A percentile compares a stretch with the other conserved stretches of the same genome.
These are phyloP conservation scores for Ormosia semicastrata DNA, from an alignment of 306 rosid species.

Conservation along the genomic window DNA sequence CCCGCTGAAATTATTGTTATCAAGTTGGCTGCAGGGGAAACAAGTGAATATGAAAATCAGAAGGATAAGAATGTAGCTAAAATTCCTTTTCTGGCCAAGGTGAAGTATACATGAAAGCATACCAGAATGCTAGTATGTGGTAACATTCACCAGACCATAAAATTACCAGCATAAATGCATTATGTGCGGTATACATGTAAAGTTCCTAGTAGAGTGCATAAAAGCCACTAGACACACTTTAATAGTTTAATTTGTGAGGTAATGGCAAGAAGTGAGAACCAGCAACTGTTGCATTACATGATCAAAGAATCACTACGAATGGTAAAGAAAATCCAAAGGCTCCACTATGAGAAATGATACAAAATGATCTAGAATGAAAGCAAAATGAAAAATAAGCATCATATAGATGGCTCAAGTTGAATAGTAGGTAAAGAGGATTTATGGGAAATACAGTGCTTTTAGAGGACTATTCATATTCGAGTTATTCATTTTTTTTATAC, in stretches of 20 bases:
- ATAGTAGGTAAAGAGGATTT: no score
- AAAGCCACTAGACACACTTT: background rate
- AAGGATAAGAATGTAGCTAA: background rate
- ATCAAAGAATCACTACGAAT: background rate
- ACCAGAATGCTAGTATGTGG: background rate
- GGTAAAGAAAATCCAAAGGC: background rate
- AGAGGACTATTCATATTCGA: no score
- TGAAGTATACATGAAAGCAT: slow-evolving; percentile 4
- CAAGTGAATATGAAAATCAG: background rate
- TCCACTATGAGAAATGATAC: background rate
- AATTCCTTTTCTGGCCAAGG: background rate
- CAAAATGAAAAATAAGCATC: background rate
- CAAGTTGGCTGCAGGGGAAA: slow-evolving; percentile 50
- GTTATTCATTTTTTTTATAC: no score
- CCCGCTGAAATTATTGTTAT: slow-evolving; percentile 49
- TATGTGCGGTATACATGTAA: background rate
- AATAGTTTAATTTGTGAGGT: background rate
- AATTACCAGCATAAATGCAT: background rate
- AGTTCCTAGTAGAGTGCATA: background rate
- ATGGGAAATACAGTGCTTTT: no score
- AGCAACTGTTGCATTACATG: background rate
- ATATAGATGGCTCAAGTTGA: background rate
- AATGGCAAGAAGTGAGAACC: background rate
- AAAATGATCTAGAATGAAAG: background rate
- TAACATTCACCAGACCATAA: background rate